Base-by-base conservation (phyloP, 345 rosid genomes). In the Hibiscus syriacus region DNA sequence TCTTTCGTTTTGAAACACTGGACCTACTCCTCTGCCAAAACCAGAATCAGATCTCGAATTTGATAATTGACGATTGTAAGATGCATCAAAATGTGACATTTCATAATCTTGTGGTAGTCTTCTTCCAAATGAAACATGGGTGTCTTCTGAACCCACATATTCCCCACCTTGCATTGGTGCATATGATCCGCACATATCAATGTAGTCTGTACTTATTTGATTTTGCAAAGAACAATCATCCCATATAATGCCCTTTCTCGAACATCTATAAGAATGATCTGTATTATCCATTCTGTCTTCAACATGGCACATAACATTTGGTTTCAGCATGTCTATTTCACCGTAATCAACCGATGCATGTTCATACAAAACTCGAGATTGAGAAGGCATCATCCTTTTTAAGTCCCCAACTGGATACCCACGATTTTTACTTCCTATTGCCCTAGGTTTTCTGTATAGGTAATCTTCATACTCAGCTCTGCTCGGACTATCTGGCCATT, bases 1-100 rank as follows among this genome's bases (percentile, higher is more conserved):
- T 66, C 70, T 77, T 65, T 77, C 81, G 25, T 68, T 70, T 56
- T 29, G 82, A 79, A 59, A 65, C 57, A 58, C 73, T 55, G 80
- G 79, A 39, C 76, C 79, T 30, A 78, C 74, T 48, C 70, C 77
- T 80, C 82, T 73, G 60, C 76, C 80, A 72, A 75, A 78, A 75
- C 72, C 80, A 70, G 73, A 64, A 77, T 78, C 73, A 43, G 80
- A 62, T 69, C 82, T 79, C 48, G 72, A 54, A 76, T 80, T 69
- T 64, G 81, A 76, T 56, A 54, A 43, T 46, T 76, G 79, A 52
- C 41, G 74, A 70, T 64, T 74, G 39, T 66, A 65, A 45, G 59
- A 48, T 30, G 64, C 58, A 50, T 71, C 80, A 59, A 75, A 66
- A 60, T 54, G 72, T 27, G 78, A 65, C 61, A 64, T 32, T 56